phyloP scores from a whole-genome alignment of 345 rosid species.

The Gossypium longicalyx region DNA sequence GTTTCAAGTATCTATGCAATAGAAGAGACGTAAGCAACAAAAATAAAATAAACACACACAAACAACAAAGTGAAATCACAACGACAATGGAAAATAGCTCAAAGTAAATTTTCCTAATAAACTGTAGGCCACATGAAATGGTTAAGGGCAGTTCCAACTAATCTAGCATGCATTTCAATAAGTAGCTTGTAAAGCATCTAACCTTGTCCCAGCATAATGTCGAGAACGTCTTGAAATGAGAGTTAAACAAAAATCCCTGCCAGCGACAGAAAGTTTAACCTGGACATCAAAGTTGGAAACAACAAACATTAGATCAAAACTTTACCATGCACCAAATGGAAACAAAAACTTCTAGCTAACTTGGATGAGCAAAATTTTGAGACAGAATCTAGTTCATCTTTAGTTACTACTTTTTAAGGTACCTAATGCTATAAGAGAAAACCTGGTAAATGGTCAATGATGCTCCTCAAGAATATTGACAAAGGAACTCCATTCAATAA shows the following conservation, averaged over 20 bases:
- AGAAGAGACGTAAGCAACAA: slow-evolving; percentile 14
- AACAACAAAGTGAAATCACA: neutral
- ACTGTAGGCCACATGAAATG: neutral
- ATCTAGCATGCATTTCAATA: neutral
- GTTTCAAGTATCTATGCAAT: slow-evolving; percentile 63
- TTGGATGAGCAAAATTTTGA: neutral
- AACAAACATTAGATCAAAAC: neutral
- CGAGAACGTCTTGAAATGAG: slow-evolving; percentile 89
- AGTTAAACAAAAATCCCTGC: slow-evolving; percentile 56
- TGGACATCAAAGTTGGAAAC: slow-evolving; percentile 32
- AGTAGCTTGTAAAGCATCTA: neutral
- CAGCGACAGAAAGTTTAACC: slow-evolving; percentile 65
- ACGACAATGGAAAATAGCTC: neutral
- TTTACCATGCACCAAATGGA: slow-evolving; percentile 8
- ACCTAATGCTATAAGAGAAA: neutral
- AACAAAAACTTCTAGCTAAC: neutral
- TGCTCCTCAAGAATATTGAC: neutral
- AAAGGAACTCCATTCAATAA: neutral
- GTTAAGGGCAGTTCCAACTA: neutral
- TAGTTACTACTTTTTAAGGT: neutral
- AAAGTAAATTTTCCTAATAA: neutral
- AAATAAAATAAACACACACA: neutral
- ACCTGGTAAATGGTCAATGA: neutral
- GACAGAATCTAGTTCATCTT: neutral
- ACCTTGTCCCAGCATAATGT: slow-evolving; percentile 99